Conservation (phyloP, 1,139 yeast species). For the Candida sanyaensis region DNA sequence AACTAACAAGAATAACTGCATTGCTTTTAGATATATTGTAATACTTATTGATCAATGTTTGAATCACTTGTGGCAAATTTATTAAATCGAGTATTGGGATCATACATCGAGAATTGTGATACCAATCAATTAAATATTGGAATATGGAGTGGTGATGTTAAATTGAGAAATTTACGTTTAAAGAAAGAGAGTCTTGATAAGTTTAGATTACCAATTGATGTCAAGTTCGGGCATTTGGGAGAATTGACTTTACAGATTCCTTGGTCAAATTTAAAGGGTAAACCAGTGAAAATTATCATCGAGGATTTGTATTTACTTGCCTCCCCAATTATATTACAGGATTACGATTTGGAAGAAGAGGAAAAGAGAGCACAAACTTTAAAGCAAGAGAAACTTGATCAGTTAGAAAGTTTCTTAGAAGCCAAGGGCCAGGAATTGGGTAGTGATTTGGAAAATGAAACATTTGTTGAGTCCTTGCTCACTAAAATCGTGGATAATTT, state of each 20-base stretch:
- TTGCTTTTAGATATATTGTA: not conserved
- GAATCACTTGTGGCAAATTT: slow-evolving; percentile 59
- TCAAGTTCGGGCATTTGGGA: slow-evolving; percentile 90
- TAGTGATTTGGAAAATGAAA: slow-evolving; percentile 57
- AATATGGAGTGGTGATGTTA: slow-evolving; percentile 97
- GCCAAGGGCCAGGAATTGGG: slow-evolving; percentile 43
- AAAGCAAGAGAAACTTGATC: slow-evolving; percentile 67
- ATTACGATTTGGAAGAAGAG: slow-evolving; percentile 68
- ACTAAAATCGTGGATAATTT: slow-evolving; percentile 91
- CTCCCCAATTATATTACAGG: slow-evolving; percentile 59
- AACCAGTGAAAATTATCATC: slow-evolving; percentile 91
- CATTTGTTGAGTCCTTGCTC: slow-evolving; percentile 83
- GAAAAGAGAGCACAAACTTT: slow-evolving; percentile 60
- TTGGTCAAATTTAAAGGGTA: slow-evolving; percentile 91
- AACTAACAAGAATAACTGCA: not conserved
- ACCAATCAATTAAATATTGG: slow-evolving; percentile 94
- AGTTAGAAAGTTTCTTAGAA: slow-evolving; percentile 60
- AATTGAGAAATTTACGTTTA: slow-evolving; percentile 70
- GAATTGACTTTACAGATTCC: slow-evolving; percentile 90
- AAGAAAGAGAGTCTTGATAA: slow-evolving; percentile 85
- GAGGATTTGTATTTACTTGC: slow-evolving; percentile 87
- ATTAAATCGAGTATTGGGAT: slow-evolving; percentile 56
- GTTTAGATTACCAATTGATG: slow-evolving; percentile 82
- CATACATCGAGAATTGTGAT: slow-evolving; percentile 92
- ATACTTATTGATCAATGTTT: slow-evolving; percentile 35